A percentile compares a stretch with the other conserved stretches of the same genome.
These are phyloP conservation scores for Paracoccidioides lutzii DNA, from an alignment of 2,329 filamentous ascomycete genomes.

Conservation along the genomic window DNA sequence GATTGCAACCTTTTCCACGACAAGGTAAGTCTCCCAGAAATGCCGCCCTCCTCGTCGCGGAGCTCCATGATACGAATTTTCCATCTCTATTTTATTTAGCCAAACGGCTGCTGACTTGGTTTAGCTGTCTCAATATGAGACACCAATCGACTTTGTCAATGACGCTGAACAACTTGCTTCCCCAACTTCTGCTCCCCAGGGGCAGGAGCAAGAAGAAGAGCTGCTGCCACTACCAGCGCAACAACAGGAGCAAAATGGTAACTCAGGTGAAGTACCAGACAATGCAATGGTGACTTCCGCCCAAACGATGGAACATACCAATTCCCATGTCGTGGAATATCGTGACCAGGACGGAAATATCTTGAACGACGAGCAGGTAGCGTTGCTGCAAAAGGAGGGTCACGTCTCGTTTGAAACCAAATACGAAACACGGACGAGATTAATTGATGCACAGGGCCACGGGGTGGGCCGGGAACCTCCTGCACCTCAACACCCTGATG, in stretches of 20 bases:
- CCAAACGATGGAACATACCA: constrained; percentile 26
- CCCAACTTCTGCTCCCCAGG: constrained; percentile 9
- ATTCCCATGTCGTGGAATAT: constrained; percentile 82
- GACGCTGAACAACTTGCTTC: constrained; percentile 7
- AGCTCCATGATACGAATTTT: not conserved
- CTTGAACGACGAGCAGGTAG: constrained; percentile 70
- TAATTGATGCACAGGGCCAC: constrained; percentile 69
- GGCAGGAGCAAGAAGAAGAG: constrained; percentile 14
- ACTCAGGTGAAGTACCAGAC: not conserved
- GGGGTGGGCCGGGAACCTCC: constrained; percentile 45
- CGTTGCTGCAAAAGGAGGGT: constrained; percentile 56
- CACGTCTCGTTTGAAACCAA: constrained; percentile 92
- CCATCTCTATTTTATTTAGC: not conserved
- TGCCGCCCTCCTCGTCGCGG: constrained; percentile 21
- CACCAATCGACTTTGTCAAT: constrained; percentile 12
- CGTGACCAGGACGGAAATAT: constrained; percentile 89
- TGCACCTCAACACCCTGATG: constrained; percentile 44
- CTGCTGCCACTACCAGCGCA: constrained; percentile 12
- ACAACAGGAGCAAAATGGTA: constrained; percentile 15
- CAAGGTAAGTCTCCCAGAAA: constrained; percentile 53
- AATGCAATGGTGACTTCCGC: constrained; percentile 20
- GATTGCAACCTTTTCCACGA: constrained; percentile 91
- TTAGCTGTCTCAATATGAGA: constrained; percentile 31
- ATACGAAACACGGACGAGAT: constrained; percentile 84
- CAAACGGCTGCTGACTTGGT: not conserved